Percentiles rank a stretch among this genome's conserved stretches.
These are phyloP conservation scores for Chlorencoelia australis DNA, from an alignment of 2,329 filamentous ascomycete genomes.

Conservation along the genomic window DNA sequence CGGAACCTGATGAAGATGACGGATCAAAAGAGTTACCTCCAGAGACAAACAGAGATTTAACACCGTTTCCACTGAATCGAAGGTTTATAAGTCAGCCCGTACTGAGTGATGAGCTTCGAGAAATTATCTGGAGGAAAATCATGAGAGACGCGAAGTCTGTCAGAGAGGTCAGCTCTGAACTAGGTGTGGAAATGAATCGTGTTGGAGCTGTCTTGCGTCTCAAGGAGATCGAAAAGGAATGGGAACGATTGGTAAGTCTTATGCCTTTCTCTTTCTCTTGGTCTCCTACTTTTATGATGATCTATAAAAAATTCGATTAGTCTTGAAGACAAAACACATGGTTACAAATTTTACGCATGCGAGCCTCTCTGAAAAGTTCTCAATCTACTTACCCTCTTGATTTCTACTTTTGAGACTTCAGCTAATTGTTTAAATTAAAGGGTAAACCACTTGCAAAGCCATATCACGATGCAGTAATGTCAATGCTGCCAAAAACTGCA, in stretches of 20 bases:
- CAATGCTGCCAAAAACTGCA: constrained; percentile 69
- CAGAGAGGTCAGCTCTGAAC: constrained; percentile 50
- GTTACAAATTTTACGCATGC: constrained; percentile 74
- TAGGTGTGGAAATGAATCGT: constrained; percentile 57
- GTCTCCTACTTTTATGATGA: constrained; percentile 45
- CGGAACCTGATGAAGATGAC: constrained; percentile 2
- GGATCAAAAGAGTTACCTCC: constrained; percentile 13
- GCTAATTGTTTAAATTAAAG: constrained; percentile 35
- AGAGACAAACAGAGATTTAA: constrained; percentile 16
- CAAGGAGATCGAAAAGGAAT: constrained; percentile 58
- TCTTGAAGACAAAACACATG: constrained; percentile 94
- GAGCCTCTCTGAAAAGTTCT: constrained; percentile 57
- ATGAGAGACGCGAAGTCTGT: constrained; percentile 46
- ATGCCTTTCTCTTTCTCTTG: constrained; percentile 15
- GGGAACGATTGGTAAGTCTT: constrained; percentile 50
- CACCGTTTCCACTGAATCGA: constrained; percentile 53
- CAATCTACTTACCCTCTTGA: constrained; percentile 5
- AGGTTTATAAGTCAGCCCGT: constrained; percentile 51
- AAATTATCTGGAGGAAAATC: constrained; percentile 52
- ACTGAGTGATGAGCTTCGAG: constrained; percentile 52
- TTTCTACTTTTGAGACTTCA: constrained; percentile 8
- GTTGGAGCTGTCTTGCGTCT: constrained; percentile 61
- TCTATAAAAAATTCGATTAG: constrained; percentile 86
- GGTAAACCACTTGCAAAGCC: constrained; percentile 65
- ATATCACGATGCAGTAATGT: constrained; percentile 65